Conservation (phyloP, 106 monocot genomes). For the Dioscorea dumetorum region DNA sequence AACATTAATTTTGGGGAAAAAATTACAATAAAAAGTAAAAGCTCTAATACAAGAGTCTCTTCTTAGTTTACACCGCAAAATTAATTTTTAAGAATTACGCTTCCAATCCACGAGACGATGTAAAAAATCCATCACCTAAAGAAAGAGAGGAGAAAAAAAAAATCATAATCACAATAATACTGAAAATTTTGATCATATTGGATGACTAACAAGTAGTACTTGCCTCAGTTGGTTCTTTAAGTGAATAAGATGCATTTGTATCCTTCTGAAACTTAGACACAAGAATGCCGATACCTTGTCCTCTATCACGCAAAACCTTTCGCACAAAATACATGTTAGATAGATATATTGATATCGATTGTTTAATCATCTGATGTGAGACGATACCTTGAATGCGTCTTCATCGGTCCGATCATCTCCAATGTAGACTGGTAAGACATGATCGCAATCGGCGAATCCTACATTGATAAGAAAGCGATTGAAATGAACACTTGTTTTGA, state of each 20-base stretch:
- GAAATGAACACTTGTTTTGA: background rate
- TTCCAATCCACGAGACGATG: slow-evolving; percentile 5
- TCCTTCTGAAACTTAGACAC: slow-evolving; percentile 80
- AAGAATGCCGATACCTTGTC: slow-evolving; percentile 81
- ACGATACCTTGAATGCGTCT: slow-evolving; percentile 59
- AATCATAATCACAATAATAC: background rate
- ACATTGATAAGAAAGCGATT: background rate
- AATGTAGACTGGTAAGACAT: slow-evolving; percentile 57
- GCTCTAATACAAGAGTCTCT: too few relatives aligned
- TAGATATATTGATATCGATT: background rate
- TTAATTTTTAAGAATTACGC: background rate
- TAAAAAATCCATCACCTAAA: slow-evolving; percentile 6
- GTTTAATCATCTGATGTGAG: too few relatives aligned
- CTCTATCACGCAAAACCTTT: slow-evolving; percentile 51
- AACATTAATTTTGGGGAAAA: too few relatives aligned
- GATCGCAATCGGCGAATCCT: slow-evolving; percentile 33
- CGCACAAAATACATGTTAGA: too few relatives aligned
- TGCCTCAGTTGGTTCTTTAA: slow-evolving; percentile 82
- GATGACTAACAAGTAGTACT: slow-evolving; percentile 9
- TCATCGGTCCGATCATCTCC: slow-evolving; percentile 76
- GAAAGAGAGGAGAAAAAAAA: background rate
- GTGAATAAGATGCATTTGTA: slow-evolving; percentile 78
- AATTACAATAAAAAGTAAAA: too few relatives aligned
- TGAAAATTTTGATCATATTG: background rate
- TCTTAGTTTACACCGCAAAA: background rate